Conservation (phyloP, 371 early-diverging fungal genomes). For the Globomyces sp. region DNA sequence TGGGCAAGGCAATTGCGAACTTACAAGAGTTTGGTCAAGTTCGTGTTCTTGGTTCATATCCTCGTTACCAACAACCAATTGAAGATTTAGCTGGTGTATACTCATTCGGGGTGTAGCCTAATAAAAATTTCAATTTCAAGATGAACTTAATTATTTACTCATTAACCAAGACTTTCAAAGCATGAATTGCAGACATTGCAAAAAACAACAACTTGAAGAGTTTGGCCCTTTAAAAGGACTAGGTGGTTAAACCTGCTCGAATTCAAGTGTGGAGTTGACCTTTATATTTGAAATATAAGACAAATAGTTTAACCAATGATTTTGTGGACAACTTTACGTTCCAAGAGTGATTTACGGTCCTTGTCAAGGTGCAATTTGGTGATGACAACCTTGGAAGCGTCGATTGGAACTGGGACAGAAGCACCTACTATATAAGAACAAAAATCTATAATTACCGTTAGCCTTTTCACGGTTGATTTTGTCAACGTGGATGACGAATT, state of each 20-base stretch:
- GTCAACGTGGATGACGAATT: constrained; percentile 98
- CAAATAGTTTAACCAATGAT: constrained; percentile 15
- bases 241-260: constrained; percentile 12
- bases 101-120: constrained; percentile 1
- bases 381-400: constrained; percentile 97
- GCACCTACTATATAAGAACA: constrained; percentile 41
- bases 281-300: background rate
- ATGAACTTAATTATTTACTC: too few relatives aligned
- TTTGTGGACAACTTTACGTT: constrained; percentile 63
- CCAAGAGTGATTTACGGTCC: constrained; percentile 85
- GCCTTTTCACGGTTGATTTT: constrained; percentile 94
- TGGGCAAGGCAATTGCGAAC: constrained; percentile 26
- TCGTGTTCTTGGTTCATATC: constrained; percentile 26
- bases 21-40: constrained; percentile 30
- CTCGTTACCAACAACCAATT: constrained; percentile 23
- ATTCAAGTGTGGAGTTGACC: constrained; percentile 13
- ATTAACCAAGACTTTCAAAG: too few relatives aligned
- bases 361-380: constrained; percentile 94
- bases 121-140: too few relatives aligned
- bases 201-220: constrained; percentile 10
- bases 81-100: constrained; percentile 14
- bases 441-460: constrained; percentile 65
- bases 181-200: background rate
- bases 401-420: constrained; percentile 89
- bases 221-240: constrained; percentile 12